Percentiles rank a stretch among this genome's conserved stretches.
Evolutionary conservation across 2,329 filamentous ascomycete species (phyloP).

Genomic region (Aspergillus nomiae): DNA sequence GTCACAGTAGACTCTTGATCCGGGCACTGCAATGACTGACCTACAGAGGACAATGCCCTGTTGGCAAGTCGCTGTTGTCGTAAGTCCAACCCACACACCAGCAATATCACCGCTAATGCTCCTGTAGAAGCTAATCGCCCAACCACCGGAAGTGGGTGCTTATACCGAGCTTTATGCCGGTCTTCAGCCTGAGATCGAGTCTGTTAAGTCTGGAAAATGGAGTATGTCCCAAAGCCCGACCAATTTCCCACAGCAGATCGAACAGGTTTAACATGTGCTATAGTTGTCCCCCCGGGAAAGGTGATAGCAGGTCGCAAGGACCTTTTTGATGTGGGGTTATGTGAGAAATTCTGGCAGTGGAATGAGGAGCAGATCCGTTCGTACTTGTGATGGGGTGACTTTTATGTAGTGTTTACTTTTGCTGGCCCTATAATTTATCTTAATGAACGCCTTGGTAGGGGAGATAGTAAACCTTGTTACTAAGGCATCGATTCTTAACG

Average conservation of each 20-base stretch:
- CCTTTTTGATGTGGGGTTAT: neutral
- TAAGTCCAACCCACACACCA: neutral
- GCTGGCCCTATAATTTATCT: neutral
- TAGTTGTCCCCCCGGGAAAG: constrained; percentile 6
- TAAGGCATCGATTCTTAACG: neutral
- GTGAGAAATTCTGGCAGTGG: constrained; percentile 10
- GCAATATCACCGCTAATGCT: neutral
- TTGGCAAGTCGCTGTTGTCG: neutral
- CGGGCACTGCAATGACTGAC: constrained; percentile 9
- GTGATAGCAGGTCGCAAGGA: neutral
- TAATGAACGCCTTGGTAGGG: too few relatives aligned
- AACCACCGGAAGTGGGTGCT: constrained; percentile 15
- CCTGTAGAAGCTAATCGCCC: neutral
- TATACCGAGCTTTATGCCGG: constrained; percentile 27
- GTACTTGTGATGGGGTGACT: neutral
- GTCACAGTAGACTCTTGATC: constrained; percentile 13
- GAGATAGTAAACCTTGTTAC: neutral
- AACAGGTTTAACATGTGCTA: neutral
- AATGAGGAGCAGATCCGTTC: constrained; percentile 8
- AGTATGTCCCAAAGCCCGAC: neutral
- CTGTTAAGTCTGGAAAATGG: neutral
- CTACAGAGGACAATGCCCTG: constrained; percentile 13
- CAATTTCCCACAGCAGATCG: too few relatives aligned
- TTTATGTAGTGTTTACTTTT: neutral
- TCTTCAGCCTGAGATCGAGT: neutral